Evolutionary conservation across 805 yeast species (phyloP).

Genomic region (Cyberlindnera xishuangbannaensis): DNA sequence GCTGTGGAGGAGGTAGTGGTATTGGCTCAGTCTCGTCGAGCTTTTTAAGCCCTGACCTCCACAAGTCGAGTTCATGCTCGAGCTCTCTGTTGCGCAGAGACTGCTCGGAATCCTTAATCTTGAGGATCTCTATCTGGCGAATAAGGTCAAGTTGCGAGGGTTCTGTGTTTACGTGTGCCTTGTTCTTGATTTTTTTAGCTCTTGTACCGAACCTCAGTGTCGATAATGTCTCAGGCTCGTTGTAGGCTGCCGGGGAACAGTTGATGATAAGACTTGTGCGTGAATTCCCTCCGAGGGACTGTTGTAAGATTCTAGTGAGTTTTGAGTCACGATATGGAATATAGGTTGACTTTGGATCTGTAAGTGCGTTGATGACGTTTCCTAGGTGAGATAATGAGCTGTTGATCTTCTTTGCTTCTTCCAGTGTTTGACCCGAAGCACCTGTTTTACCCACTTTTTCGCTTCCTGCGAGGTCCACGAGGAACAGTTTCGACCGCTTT

Average conservation of each 20-base stretch:
- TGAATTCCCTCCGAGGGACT: slow-evolving; percentile 78
- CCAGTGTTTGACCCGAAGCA: slow-evolving; percentile 65
- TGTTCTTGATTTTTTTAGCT: slow-evolving; percentile 62
- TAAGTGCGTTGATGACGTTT: slow-evolving; percentile 71
- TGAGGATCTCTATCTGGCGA: slow-evolving; percentile 19
- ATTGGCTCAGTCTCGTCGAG: slow-evolving; percentile 1
- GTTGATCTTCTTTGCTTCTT: slow-evolving; percentile 83
- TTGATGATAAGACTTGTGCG: slow-evolving; percentile 68
- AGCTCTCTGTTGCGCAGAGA: slow-evolving; percentile 14
- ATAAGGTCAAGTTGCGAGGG: slow-evolving; percentile 21
- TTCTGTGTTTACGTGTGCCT: slow-evolving; percentile 49
- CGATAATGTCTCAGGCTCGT: slow-evolving; percentile 61
- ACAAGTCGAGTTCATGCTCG: slow-evolving; percentile 20
- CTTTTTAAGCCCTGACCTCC: slow-evolving; percentile 18
- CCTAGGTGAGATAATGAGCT: slow-evolving; percentile 74
- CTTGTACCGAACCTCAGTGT: slow-evolving; percentile 71
- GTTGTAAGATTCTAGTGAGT: slow-evolving; percentile 71
- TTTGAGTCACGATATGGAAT: slow-evolving; percentile 76
- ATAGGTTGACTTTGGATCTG: slow-evolving; percentile 61
- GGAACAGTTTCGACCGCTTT: slow-evolving; percentile 57
- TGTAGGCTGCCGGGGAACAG: slow-evolving; percentile 57
- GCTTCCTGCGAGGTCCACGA: slow-evolving; percentile 85
- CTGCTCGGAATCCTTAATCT: slow-evolving; percentile 15
- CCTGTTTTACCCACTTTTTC: slow-evolving; percentile 77
- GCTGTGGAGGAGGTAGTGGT: slow-evolving; percentile 8